Evolutionary conservation across 768 basidiomycete species (phyloP).

Genomic region (Nidularia pulvinata): DNA sequence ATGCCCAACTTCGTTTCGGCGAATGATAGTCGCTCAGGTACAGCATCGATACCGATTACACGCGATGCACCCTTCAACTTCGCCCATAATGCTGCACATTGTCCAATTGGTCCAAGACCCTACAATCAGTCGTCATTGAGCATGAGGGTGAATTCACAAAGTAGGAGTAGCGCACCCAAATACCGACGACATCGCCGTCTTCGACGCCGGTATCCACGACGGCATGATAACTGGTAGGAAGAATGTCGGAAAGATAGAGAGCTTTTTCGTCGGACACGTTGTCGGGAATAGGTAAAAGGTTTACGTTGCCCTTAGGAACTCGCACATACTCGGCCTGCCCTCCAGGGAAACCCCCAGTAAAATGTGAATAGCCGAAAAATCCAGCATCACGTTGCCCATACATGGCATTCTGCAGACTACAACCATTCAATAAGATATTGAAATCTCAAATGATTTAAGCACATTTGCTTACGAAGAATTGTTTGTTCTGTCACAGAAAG

Average conservation of each 20-base stretch:
- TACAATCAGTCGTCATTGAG: conserved; percentile 11
- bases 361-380: conserved; percentile 72
- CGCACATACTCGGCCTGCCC: conserved; percentile 79
- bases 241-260: conserved; percentile 57
- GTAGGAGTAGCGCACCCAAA: conserved; percentile 47
- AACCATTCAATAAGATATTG: too few species aligned
- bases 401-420: conserved; percentile 52
- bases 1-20: conserved; percentile 43
- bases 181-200: conserved; percentile 66
- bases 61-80: conserved; percentile 67
- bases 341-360: conserved; percentile 71
- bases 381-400: conserved; percentile 71
- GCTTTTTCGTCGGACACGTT: conserved; percentile 61
- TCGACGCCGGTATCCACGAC: conserved; percentile 77
- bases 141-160: not conserved
- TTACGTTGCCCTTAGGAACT: conserved; percentile 71
- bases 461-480: conserved; percentile 45
- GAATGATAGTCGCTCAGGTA: conserved; percentile 46
- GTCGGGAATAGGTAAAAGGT: conserved; percentile 70
- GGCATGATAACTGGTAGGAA: conserved; percentile 74
- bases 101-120: conserved; percentile 70
- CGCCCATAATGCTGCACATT: conserved; percentile 59
- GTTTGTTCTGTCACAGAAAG: conserved; percentile 76
- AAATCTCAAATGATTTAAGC: too few species aligned
- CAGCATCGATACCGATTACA: conserved; percentile 70